A percentile compares a stretch with the other conserved stretches of the same genome.
phyloP scores from a whole-genome alignment of 176 grass and related monocot genomes.

The Cymbopogon citratus region DNA sequence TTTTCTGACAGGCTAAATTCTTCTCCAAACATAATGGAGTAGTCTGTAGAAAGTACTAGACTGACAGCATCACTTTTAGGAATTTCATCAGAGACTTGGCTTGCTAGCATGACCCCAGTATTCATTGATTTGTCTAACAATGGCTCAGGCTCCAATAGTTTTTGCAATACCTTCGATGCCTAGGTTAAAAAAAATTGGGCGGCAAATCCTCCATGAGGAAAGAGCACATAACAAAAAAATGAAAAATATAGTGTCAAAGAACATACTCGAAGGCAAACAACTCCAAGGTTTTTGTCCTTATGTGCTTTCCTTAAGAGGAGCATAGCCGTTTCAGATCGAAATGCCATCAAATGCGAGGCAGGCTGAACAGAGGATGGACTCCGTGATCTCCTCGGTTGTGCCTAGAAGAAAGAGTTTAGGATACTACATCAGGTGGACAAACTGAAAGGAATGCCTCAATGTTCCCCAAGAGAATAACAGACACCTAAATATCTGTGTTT shows the following conservation, averaged over 20 bases:
- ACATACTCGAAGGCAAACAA: constrained; percentile 80
- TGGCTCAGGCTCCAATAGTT: constrained; percentile 53
- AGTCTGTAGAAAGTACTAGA: constrained; percentile 46
- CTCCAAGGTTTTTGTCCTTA: constrained; percentile 73
- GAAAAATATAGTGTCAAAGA: constrained; percentile 18
- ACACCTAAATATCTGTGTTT: not conserved
- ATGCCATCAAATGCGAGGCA: constrained; percentile 59
- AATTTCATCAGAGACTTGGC: constrained; percentile 44
- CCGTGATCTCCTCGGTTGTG: constrained; percentile 70
- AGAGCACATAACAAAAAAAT: constrained; percentile 13
- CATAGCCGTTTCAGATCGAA: constrained; percentile 70
- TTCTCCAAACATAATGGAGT: constrained; percentile 79
- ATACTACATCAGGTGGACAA: not conserved
- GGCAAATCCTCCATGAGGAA: constrained; percentile 1
- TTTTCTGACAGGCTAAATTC: constrained; percentile 61
- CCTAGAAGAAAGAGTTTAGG: constrained; percentile 40
- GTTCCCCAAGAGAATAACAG: constrained; percentile 10
- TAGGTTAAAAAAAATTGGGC: constrained; percentile 40
- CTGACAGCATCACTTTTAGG: constrained; percentile 44
- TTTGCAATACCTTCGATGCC: constrained; percentile 68
- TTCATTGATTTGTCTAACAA: constrained; percentile 23
- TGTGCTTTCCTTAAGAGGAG: constrained; percentile 76
- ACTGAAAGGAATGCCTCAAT: not conserved
- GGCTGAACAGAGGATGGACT: constrained; percentile 67
- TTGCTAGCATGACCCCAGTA: constrained; percentile 21